A percentile compares a stretch with the other conserved stretches of the same genome.
Evolutionary conservation across 2,329 filamentous ascomycete genomes (phyloP).

Genomic region (Sporothrix curviconia): DNA sequence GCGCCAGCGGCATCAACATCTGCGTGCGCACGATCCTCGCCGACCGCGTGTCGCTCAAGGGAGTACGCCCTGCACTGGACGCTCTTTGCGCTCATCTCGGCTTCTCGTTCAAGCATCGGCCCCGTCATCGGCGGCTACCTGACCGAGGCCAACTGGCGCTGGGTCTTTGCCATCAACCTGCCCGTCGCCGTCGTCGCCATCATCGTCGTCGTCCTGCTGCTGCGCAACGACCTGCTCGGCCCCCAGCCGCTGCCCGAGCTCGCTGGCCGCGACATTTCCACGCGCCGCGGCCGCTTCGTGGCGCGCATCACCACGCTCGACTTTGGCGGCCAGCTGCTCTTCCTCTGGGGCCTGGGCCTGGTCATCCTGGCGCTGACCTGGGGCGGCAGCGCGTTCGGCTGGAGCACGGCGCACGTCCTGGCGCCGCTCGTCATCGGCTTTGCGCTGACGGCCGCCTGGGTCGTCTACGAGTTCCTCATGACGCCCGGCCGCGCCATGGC

Average conservation of each 20-base stretch:
- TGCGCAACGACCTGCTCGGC: conserved; percentile 53
- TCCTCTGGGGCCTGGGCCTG: conserved; percentile 48
- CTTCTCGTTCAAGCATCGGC: conserved; percentile 52
- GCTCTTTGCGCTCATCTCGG: conserved; percentile 53
- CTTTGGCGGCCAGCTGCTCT: conserved; percentile 48
- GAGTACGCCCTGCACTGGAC: conserved; percentile 59
- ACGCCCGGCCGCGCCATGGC: conserved; percentile 41
- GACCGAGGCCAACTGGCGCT: conserved; percentile 52
- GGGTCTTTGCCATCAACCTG: conserved; percentile 44
- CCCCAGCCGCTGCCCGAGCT: conserved; percentile 29
- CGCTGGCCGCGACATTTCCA: background rate
- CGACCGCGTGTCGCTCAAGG: conserved; percentile 53
- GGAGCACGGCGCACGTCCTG: conserved; percentile 43
- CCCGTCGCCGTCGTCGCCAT: conserved; percentile 48
- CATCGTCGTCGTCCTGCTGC: conserved; percentile 46
- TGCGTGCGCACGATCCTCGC: conserved; percentile 55
- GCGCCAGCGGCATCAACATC: conserved; percentile 55
- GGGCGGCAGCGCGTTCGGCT: conserved; percentile 47
- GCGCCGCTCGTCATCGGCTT: conserved; percentile 41
- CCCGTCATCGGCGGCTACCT: conserved; percentile 56
- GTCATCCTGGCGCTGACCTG: conserved; percentile 50
- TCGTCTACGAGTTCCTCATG: conserved; percentile 50
- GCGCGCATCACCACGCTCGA: conserved; percentile 48
- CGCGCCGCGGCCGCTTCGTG: conserved; percentile 27
- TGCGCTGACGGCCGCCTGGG: conserved; percentile 35